Conservation (phyloP, 2,329 filamentous ascomycete genomes). For the Ceratocystis lukuohia region DNA sequence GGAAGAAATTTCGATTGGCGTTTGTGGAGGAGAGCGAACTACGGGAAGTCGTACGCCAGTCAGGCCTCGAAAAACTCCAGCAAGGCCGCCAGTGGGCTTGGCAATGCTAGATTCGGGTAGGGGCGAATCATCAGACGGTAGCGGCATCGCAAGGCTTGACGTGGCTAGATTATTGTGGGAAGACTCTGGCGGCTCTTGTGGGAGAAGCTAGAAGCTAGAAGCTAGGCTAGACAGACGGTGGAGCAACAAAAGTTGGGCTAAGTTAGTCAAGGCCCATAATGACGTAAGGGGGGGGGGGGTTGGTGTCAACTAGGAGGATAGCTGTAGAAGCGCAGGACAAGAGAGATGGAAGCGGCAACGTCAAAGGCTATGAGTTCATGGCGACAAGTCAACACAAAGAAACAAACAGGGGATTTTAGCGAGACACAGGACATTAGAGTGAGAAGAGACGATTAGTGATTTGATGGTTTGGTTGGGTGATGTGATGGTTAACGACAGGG, state of each 20-base stretch:
- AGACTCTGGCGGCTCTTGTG: constrained; percentile 26
- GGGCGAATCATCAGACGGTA: constrained; percentile 42
- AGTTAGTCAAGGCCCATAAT: constrained; percentile 17
- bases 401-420: background rate
- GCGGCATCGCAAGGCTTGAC: constrained; percentile 39
- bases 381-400: background rate
- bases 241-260: constrained; percentile 29
- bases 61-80: constrained; percentile 50
- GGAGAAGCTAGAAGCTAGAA: constrained; percentile 27
- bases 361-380: background rate
- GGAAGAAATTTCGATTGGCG: constrained; percentile 29
- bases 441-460: background rate
- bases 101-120: constrained; percentile 40
- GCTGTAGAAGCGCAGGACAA: background rate
- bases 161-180: constrained; percentile 18
- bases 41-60: constrained; percentile 37
- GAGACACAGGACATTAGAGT: background rate
- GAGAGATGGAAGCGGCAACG: background rate
- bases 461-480: no score
- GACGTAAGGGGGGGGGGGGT: constrained; percentile 12
- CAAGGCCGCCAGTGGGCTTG: constrained; percentile 37
- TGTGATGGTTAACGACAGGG: no score
- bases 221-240: constrained; percentile 28
- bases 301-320: background rate
- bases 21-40: constrained; percentile 35